Evolutionary conservation across 495 filamentous ascomycete species (phyloP).

Genomic region (Chaetomidium leptoderma): DNA sequence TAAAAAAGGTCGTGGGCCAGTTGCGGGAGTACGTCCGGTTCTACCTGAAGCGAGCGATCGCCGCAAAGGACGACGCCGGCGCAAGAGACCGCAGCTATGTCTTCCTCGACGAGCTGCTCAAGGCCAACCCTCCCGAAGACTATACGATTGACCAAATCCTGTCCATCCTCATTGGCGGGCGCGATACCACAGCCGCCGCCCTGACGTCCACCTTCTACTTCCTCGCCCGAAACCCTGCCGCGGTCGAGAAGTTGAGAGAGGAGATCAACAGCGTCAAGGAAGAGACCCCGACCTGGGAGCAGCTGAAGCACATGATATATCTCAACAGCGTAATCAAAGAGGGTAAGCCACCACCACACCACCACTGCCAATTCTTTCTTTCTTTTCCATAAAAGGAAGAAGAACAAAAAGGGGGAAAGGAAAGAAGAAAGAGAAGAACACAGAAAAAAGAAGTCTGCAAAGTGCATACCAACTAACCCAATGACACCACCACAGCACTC

Average conservation of each 20-base stretch:
- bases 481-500: constrained; percentile 19
- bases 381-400: too few relatives aligned
- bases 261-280: constrained; percentile 42
- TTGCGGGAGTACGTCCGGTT: constrained; percentile 41
- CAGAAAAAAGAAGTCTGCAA: too few relatives aligned
- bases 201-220: constrained; percentile 59
- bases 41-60: constrained; percentile 37
- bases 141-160: constrained; percentile 44
- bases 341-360: constrained; percentile 17
- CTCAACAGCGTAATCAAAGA: constrained; percentile 49
- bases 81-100: constrained; percentile 39
- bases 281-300: constrained; percentile 40
- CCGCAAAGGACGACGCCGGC: constrained; percentile 16
- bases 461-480: too few relatives aligned
- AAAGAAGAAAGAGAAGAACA: too few relatives aligned
- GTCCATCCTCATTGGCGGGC: constrained; percentile 52
- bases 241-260: constrained; percentile 45
- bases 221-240: constrained; percentile 50
- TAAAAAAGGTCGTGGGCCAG: constrained; percentile 38
- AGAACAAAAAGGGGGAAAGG: too few relatives aligned
- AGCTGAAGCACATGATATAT: constrained; percentile 48
- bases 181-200: constrained; percentile 58
- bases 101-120: constrained; percentile 49
- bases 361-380: too few relatives aligned
- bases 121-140: constrained; percentile 32